Evolutionary conservation across 345 rosid genomes (phyloP).

Genomic region (Salix purpurea): DNA sequence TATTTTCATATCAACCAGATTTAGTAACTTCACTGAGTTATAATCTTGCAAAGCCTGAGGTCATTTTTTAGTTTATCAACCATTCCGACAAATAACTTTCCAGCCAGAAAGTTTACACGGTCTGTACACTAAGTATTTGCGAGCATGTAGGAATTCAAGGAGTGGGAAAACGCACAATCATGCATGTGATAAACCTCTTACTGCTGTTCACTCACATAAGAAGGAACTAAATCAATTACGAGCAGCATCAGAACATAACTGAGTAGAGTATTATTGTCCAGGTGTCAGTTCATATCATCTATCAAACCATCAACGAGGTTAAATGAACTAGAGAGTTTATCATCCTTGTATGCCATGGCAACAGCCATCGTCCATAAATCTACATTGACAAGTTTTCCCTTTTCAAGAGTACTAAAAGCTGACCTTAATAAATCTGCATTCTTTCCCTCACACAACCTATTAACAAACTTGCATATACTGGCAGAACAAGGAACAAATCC

Average conservation of each 20-base stretch:
- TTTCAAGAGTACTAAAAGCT: constrained; percentile 39
- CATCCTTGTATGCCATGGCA: constrained; percentile 28
- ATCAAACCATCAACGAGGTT: constrained; percentile 33
- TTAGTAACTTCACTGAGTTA: background rate
- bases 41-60: too few species aligned
- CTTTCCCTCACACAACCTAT: constrained; percentile 38
- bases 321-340: background rate
- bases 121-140: background rate
- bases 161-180: background rate
- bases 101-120: background rate
- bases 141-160: background rate
- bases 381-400: constrained; percentile 32
- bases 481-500: constrained; percentile 51
- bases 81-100: background rate
- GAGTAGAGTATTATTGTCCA: too few species aligned
- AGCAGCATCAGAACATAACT: too few species aligned
- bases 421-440: constrained; percentile 32
- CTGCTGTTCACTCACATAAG: background rate
- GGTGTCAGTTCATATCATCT: too few species aligned
- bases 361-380: constrained; percentile 43
- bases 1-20: background rate
- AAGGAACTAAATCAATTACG: background rate
- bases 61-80: background rate
- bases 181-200: background rate
- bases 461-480: constrained; percentile 34